Base-by-base conservation (phyloP, 345 rosid genomes). In the Erysimum cheiranthoides region DNA sequence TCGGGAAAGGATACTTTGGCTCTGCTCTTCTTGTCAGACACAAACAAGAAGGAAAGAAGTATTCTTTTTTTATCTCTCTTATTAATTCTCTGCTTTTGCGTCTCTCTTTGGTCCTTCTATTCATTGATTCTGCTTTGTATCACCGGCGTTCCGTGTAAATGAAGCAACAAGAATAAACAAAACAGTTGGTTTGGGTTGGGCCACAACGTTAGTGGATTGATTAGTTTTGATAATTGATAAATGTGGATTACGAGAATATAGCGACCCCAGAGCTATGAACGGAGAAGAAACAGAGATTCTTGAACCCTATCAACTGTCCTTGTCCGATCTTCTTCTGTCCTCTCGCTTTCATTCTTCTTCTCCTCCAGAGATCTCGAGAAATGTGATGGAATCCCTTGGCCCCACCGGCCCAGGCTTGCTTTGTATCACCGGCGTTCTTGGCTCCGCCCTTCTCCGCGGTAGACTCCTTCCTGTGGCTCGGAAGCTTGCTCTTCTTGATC, bases 1-100 rank as follows among this genome's bases (percentile, higher is more conserved):
- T 95, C 51, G 97, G 99, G 38, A 95, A 90, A 83, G 97, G 99
- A 5, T 95, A 96, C 36, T 92, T 95, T 74, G 97, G 97, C 71
- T 90, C 99, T 64, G 99, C 99, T 73, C 93, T 90, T 85, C 97
- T 95, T 45, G 97, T 95, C 61, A 85, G 90, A 85, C 99, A 95
- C 84, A 95, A 86, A 80, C 97, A 89, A 80, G 99, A 95, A 81
- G 87, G 80, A 70, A 92, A 90, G 70, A 95, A 89, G 99, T 77
- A 56, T 30, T 36, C 0, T 27, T 1, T n/a, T n/a, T n/a, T n/a
- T n/a, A n/a, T 39, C 42, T 65, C 31, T 27, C n/a, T n/a, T n/a
- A n/a, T n/a, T n/a, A n/a, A n/a, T n/a, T n/a, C n/a, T n/a, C n/a
- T n/a, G n/a, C n/a, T n/a, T n/a, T n/a, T n/a, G n/a, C n/a, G 0